Conservation (phyloP, 768 basidiomycete genomes). For the Multifurca ochricompacta region DNA sequence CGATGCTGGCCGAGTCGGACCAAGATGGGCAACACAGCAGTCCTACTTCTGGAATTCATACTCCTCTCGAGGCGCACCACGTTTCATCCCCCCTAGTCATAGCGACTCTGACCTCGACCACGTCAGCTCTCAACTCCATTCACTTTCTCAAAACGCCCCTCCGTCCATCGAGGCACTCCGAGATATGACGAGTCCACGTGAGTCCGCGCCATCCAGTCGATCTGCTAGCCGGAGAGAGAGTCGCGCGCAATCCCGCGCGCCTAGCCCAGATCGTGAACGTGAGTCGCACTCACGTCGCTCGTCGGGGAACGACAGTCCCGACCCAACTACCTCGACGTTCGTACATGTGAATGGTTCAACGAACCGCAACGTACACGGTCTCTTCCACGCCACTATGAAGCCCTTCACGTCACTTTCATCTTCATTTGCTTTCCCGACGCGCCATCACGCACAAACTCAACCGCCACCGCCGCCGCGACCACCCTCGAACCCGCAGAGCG, state of each 20-base stretch:
- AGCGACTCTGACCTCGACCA: constrained; percentile 52
- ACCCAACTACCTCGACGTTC: constrained; percentile 34
- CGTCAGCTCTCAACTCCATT: constrained; percentile 80
- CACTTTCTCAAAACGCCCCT: constrained; percentile 38
- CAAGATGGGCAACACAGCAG: constrained; percentile 18
- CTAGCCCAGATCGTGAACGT: constrained; percentile 37
- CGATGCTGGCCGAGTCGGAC: constrained; percentile 25
- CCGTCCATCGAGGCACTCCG: constrained; percentile 26
- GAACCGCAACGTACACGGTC: constrained; percentile 42
- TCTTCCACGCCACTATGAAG: constrained; percentile 58
- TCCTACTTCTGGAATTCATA: constrained; percentile 15
- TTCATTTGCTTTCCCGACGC: constrained; percentile 31
- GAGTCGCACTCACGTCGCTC: constrained; percentile 32
- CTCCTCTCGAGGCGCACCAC: constrained; percentile 22
- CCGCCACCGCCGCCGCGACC: background rate
- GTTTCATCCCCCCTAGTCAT: constrained; percentile 28
- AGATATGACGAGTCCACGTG: constrained; percentile 11
- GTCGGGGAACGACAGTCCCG: constrained; percentile 7
- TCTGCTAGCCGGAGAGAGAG: constrained; percentile 27
- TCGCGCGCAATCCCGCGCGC: constrained; percentile 36
- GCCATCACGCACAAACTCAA: constrained; percentile 18
- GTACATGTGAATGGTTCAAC: constrained; percentile 43
- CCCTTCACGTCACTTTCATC: constrained; percentile 45
- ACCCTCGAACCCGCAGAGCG: background rate
- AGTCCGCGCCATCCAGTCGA: constrained; percentile 24